Evolutionary conservation across 805 yeast species (phyloP).

Genomic region (Yarrowia alimentaria): DNA sequence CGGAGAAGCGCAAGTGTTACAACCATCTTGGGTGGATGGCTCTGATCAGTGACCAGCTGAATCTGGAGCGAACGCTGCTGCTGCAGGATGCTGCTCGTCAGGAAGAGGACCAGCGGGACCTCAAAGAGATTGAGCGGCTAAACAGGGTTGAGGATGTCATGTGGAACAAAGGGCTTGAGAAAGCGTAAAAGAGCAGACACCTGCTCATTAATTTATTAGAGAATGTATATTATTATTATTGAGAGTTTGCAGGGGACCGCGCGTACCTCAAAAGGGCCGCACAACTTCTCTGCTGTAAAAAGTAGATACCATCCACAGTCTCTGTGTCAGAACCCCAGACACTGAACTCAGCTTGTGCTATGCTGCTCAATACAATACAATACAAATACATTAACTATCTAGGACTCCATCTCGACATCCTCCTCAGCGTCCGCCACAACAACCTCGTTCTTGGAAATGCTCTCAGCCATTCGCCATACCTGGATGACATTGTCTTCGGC

Average conservation of each 20-base stretch:
- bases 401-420: conserved; percentile 36
- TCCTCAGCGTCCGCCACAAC: conserved; percentile 46
- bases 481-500: conserved; percentile 76
- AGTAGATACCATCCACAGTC: too few species aligned
- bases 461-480: conserved; percentile 67
- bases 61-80: not conserved
- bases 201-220: too few species aligned
- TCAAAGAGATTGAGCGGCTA: conserved; percentile 17
- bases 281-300: too few species aligned
- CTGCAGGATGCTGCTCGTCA: conserved; percentile 2
- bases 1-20: conserved; percentile 23
- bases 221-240: too few species aligned
- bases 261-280: too few species aligned
- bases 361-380: not conserved
- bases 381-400: conserved; percentile 1
- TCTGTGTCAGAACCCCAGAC: too few species aligned
- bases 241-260: too few species aligned
- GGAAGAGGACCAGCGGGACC: not conserved
- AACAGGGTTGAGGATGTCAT: not conserved
- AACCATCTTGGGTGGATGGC: conserved; percentile 24
- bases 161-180: too few species aligned
- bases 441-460: conserved; percentile 36
- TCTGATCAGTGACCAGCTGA: conserved; percentile 7
- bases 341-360: too few species aligned
- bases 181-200: too few species aligned